Conservation (phyloP, 2,329 filamentous ascomycete species). For the Cladophialophora carrionii region DNA sequence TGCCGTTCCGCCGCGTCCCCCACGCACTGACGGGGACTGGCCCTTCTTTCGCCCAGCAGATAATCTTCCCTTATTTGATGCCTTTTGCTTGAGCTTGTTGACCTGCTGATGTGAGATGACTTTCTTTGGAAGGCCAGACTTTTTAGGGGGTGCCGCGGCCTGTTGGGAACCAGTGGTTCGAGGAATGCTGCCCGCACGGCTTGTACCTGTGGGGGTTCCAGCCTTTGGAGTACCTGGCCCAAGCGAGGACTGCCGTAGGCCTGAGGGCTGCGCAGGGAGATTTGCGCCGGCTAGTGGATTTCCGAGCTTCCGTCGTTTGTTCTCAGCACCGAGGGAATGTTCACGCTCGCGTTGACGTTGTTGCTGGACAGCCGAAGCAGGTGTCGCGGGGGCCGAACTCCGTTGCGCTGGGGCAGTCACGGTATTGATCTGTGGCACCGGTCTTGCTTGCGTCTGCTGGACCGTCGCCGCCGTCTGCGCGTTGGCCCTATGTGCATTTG, state of each 20-base stretch:
- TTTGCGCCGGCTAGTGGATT: constrained; percentile 40
- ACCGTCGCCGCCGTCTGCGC: constrained; percentile 48
- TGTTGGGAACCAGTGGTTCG: constrained; percentile 41
- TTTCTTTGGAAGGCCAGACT: constrained; percentile 57
- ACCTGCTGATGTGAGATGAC: constrained; percentile 41
- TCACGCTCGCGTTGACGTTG: constrained; percentile 56
- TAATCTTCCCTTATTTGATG: constrained; percentile 46
- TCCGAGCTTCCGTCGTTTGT: constrained; percentile 62
- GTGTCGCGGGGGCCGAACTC: constrained; percentile 52
- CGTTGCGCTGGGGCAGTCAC: constrained; percentile 37
- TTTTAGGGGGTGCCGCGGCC: constrained; percentile 55
- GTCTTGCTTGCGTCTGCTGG: constrained; percentile 39
- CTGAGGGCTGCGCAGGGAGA: constrained; percentile 59
- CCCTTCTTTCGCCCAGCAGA: constrained; percentile 51
- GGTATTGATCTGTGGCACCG: constrained; percentile 40
- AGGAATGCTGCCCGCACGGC: constrained; percentile 64
- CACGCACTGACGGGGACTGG: constrained; percentile 46
- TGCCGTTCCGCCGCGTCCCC: constrained; percentile 42
- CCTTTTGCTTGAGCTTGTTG: constrained; percentile 44
- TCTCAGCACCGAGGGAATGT: constrained; percentile 59
- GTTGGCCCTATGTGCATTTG: constrained; percentile 56
- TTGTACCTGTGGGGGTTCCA: constrained; percentile 53
- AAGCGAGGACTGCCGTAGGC: constrained; percentile 63
- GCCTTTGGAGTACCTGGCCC: constrained; percentile 67
- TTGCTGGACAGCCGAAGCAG: constrained; percentile 43